Conservation (phyloP, 1,284 basidiomycete genomes). For the Trichosporon sp. region DNA sequence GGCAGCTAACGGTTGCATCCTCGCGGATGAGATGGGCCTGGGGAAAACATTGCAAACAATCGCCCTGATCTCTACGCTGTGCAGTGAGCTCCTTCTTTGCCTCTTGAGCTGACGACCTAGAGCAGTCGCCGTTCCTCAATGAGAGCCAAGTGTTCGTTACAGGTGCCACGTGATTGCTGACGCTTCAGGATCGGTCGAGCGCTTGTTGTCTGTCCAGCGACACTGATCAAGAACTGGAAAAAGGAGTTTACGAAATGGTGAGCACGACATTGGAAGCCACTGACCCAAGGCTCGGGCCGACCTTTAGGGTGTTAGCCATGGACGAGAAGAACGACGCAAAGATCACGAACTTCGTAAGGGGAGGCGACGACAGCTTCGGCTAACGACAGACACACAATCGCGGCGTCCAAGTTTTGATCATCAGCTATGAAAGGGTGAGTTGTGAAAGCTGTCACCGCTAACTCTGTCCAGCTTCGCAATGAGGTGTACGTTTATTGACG, state of each 20-base stretch:
- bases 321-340: slow-evolving; percentile 70
- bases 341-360: slow-evolving; percentile 72
- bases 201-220: slow-evolving; percentile 91
- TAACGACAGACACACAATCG: slow-evolving; percentile 60
- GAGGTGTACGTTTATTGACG: slow-evolving; percentile 65
- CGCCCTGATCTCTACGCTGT: slow-evolving; percentile 79
- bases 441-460: not conserved
- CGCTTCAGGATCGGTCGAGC: slow-evolving; percentile 66
- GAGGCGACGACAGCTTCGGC: slow-evolving; percentile 43
- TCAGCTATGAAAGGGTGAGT: slow-evolving; percentile 80
- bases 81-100: slow-evolving; percentile 63
- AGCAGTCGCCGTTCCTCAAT: slow-evolving; percentile 77
- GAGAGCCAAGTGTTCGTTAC: slow-evolving; percentile 60
- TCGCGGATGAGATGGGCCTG: slow-evolving; percentile 97
- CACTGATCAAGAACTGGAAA: slow-evolving; percentile 95
- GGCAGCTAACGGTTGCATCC: slow-evolving; percentile 82
- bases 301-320: slow-evolving; percentile 68
- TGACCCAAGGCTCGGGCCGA: slow-evolving; percentile 21
- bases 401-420: slow-evolving; percentile 79
- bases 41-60: slow-evolving; percentile 90
- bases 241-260: slow-evolving; percentile 93
- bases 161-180: slow-evolving; percentile 24
- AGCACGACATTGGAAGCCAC: slow-evolving; percentile 26
- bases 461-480: slow-evolving; percentile 64
- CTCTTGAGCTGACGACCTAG: slow-evolving; percentile 31